Percentiles rank a stretch among this genome's conserved stretches.
phyloP scores from a whole-genome alignment of 768 basidiomycete genomes.

The Tephrocybe rancida region DNA sequence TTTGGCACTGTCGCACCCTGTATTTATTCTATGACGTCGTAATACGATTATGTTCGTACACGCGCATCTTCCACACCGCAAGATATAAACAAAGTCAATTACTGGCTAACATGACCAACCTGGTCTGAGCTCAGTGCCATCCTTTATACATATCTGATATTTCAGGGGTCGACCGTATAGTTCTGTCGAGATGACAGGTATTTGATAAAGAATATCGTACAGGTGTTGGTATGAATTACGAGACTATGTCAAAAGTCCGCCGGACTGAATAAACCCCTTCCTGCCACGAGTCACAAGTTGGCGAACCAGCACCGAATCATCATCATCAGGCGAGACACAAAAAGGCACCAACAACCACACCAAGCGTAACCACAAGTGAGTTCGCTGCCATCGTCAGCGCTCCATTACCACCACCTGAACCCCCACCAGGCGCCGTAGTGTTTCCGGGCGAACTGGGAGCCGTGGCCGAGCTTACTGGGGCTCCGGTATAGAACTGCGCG shows the following conservation, averaged over 20 bases:
- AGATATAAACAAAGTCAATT: no score
- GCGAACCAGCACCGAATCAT: no score
- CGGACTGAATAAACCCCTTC: no score
- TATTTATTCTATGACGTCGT: constrained; percentile 4
- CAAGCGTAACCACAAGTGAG: neutral
- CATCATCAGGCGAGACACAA: neutral
- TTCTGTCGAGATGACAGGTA: no score
- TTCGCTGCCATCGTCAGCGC: neutral
- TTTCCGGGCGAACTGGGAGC: constrained; percentile 2
- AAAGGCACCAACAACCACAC: constrained; percentile 1
- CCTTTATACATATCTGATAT: no score
- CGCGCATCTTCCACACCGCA: neutral
- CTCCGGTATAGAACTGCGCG: constrained; percentile 26
- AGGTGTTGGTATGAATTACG: no score
- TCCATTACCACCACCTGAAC: neutral
- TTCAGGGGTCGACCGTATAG: no score
- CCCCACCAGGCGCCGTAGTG: neutral
- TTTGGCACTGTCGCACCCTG: neutral
- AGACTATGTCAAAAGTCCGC: no score
- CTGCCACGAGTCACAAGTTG: no score
- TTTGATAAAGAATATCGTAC: no score
- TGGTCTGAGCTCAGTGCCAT: no score
- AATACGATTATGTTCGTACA: neutral
- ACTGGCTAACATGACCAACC: no score
- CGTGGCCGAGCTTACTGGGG: constrained; percentile 17